Conservation (phyloP, 2,329 filamentous ascomycete genomes). For the Aschersonia sp. region DNA sequence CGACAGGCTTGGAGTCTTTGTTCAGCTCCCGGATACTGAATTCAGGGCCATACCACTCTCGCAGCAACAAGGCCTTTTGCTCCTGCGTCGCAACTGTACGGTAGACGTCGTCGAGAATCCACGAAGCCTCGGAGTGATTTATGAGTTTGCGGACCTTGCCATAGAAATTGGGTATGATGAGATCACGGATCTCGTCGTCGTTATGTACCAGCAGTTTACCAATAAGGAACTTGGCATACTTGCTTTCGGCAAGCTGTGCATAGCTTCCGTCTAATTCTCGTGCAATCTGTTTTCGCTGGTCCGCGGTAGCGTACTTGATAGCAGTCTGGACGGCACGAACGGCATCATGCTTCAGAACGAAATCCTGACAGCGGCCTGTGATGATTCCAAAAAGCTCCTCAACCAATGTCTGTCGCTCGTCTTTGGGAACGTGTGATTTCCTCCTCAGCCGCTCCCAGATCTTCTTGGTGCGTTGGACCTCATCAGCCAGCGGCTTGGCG, state of each 20-base stretch:
- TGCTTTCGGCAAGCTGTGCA: constrained; percentile 75
- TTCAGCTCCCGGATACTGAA: constrained; percentile 63
- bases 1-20: constrained; percentile 38
- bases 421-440: constrained; percentile 84
- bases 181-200: constrained; percentile 70
- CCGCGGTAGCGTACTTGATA: constrained; percentile 81
- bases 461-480: constrained; percentile 82
- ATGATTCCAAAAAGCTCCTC: constrained; percentile 85
- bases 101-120: constrained; percentile 97
- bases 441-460: constrained; percentile 88
- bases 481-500: constrained; percentile 83
- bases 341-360: constrained; percentile 96
- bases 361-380: constrained; percentile 81
- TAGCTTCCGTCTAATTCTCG: constrained; percentile 77
- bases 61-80: constrained; percentile 72
- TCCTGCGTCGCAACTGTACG: constrained; percentile 71
- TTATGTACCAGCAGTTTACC: constrained; percentile 92
- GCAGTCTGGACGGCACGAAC: constrained; percentile 95
- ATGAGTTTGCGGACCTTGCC: constrained; percentile 86
- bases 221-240: constrained; percentile 94
- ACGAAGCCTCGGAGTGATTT: constrained; percentile 89
- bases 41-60: constrained; percentile 95
- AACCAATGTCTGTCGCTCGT: constrained; percentile 77
- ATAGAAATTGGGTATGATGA: constrained; percentile 91
- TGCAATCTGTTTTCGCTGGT: constrained; percentile 77